These are phyloP conservation scores for Globisporangium middletonii DNA, from an alignment of 352 stramenopile genomes.

Conservation along the genomic window DNA sequence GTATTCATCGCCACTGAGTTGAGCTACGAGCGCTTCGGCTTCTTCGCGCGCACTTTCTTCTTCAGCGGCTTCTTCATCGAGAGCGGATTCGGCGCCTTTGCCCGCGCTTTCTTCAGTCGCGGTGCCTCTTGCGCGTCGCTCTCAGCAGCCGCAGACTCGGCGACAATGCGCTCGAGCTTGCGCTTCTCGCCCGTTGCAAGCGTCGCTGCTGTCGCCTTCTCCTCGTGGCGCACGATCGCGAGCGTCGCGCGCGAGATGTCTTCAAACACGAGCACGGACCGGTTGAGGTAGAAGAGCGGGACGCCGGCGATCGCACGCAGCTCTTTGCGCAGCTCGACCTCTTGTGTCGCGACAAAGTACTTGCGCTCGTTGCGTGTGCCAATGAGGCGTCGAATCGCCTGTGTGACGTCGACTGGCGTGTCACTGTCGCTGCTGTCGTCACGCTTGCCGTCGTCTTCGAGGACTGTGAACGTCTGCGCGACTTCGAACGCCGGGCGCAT, in stretches of 20 bases:
- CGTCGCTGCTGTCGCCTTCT: slow-evolving; percentile 63
- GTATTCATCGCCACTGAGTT: no score
- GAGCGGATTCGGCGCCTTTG: slow-evolving; percentile 72
- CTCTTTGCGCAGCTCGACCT: slow-evolving; percentile 76
- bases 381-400: slow-evolving; percentile 11
- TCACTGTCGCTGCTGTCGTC: background rate
- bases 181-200: slow-evolving; percentile 72
- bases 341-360: slow-evolving; percentile 80
- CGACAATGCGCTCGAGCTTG: slow-evolving; percentile 52
- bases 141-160: slow-evolving; percentile 5
- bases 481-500: slow-evolving; percentile 58
- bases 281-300: slow-evolving; percentile 84
- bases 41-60: slow-evolving; percentile 78
- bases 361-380: slow-evolving; percentile 77
- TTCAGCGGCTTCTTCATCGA: slow-evolving; percentile 69
- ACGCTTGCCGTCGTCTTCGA: slow-evolving; percentile 27
- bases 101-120: slow-evolving; percentile 43
- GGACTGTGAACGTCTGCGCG: slow-evolving; percentile 62
- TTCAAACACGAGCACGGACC: slow-evolving; percentile 84
- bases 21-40: slow-evolving; percentile 36
- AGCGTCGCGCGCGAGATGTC: slow-evolving; percentile 75
- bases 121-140: slow-evolving; percentile 14
- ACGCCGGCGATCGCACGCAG: slow-evolving; percentile 63
- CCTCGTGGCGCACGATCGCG: slow-evolving; percentile 72
- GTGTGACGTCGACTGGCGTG: slow-evolving; percentile 33